These are phyloP conservation scores for Dactylonectria macrodidyma DNA, from an alignment of 2,329 filamentous ascomycete genomes.

Conservation along the genomic window DNA sequence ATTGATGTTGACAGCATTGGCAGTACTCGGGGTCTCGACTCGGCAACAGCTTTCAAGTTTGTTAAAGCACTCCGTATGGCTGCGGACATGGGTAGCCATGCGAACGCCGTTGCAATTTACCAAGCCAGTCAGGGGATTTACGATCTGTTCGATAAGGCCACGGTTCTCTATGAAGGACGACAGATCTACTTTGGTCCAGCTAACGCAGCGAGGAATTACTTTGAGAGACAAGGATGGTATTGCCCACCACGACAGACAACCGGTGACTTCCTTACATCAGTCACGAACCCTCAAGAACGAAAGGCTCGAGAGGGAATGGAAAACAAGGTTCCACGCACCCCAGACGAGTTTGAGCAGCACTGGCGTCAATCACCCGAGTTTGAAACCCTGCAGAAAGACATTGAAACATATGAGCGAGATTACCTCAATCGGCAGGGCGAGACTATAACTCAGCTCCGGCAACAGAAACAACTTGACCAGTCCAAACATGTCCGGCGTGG, in stretches of 20 bases:
- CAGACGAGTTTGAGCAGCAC: constrained; percentile 74
- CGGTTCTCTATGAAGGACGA: constrained; percentile 81
- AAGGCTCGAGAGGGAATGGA: constrained; percentile 68
- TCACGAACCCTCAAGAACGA: constrained; percentile 74
- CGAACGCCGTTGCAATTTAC: constrained; percentile 75
- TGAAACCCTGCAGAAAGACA: too few relatives aligned
- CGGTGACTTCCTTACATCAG: constrained; percentile 76
- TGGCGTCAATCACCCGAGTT: constrained; percentile 62
- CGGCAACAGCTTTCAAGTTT: constrained; percentile 80
- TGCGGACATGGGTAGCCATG: constrained; percentile 72
- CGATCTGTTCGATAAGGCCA: constrained; percentile 81
- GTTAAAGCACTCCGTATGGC: constrained; percentile 75
- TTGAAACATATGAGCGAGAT: constrained; percentile 14
- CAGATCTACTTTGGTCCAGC: constrained; percentile 82
- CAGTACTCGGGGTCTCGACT: constrained; percentile 78
- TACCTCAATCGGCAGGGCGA: too few relatives aligned
- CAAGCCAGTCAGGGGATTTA: constrained; percentile 79
- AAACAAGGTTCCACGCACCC: constrained; percentile 72
- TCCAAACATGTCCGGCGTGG: constrained; percentile 66
- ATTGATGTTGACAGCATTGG: background rate
- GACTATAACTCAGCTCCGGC: constrained; percentile 52
- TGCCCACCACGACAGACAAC: constrained; percentile 77
- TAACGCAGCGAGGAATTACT: constrained; percentile 71
- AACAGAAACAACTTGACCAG: constrained; percentile 67
- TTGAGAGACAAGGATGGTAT: constrained; percentile 76